Percentiles rank a stretch among this genome's conserved stretches.
Evolutionary conservation across 352 stramenopile genomes (phyloP).

Genomic region (Phytophthora idaei): DNA sequence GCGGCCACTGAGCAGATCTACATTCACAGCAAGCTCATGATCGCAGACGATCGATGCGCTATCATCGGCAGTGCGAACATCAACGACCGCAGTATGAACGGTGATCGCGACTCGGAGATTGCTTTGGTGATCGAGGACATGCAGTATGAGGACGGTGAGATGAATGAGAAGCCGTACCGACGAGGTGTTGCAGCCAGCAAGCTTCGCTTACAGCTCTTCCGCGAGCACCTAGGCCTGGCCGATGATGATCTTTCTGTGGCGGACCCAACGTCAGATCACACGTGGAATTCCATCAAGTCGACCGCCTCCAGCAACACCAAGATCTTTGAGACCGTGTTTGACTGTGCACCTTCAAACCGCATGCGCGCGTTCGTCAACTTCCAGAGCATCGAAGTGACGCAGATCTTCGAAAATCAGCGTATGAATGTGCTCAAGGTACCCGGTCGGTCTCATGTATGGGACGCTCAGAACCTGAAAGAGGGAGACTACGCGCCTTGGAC

Average conservation of each 20-base stretch:
- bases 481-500: slow-evolving; percentile 87
- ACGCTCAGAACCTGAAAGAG: slow-evolving; percentile 77
- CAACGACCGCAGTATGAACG: slow-evolving; percentile 95
- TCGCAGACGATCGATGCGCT: slow-evolving; percentile 89
- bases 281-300: slow-evolving; percentile 66
- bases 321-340: slow-evolving; percentile 85
- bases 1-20: slow-evolving; percentile 92
- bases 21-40: slow-evolving; percentile 92
- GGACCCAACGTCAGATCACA: slow-evolving; percentile 65
- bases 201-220: slow-evolving; percentile 81
- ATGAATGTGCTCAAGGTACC: slow-evolving; percentile 80
- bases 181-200: slow-evolving; percentile 65
- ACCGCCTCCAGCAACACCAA: slow-evolving; percentile 71
- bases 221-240: slow-evolving; percentile 75
- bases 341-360: slow-evolving; percentile 81
- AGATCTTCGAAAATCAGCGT: slow-evolving; percentile 90
- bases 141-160: slow-evolving; percentile 75
- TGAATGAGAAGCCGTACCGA: slow-evolving; percentile 76
- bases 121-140: slow-evolving; percentile 85
- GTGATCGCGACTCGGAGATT: slow-evolving; percentile 90
- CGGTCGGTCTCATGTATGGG: slow-evolving; percentile 71
- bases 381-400: slow-evolving; percentile 77
- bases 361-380: slow-evolving; percentile 83
- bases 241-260: slow-evolving; percentile 61
- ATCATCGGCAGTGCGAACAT: slow-evolving; percentile 96